Evolutionary conservation across 345 rosid genomes (phyloP), one percentile per base, ranked within the genome.

Genomic region (Toxicodendron radicans): DNA sequence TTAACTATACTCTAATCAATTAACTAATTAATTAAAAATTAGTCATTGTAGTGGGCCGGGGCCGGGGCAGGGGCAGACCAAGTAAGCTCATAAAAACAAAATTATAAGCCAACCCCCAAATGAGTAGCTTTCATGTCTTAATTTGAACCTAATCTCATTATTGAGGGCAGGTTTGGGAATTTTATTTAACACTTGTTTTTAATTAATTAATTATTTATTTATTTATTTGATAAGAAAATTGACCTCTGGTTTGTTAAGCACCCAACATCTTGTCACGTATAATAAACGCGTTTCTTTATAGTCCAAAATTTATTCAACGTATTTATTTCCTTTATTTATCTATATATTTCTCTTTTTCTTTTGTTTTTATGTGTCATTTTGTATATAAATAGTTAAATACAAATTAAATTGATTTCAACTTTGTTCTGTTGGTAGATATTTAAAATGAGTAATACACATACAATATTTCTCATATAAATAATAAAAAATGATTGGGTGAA

Each of bases 141-240:
- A n/a, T 75, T 7, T 27, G 57, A 53, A 72, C 58, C 74, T 41
- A 71, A 64, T 54, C 12, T 10, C 38, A 78, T 78, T 21, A 82
- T 70, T 65, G 71, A 13, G 38, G 59, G 63, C 54, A 16, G 73
- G 72, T 62, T 66, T 2, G 52, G 53, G 21, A 56, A 43, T 14
- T 58, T 5, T 12, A 65, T n/a, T n/a, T n/a, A n/a, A n/a, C 35
- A 48, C 56, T 16, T 66, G 16, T 21, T 21, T 13, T 13, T 13
- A 12, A 24, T 3, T n/a, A 12, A 1, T 46, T 49, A 38, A n/a
- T n/a, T n/a, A n/a, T n/a, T n/a, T n/a, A n/a, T n/a, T n/a, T n/a
- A n/a, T n/a, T n/a, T 20, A 30, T 18, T 20, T 45, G 0, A 43
- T 38, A 54, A 38, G 10, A 24, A 58, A 60, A 18, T 41, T 35